Conservation (phyloP, 805 yeast species). For the Yarrowia sp. region DNA sequence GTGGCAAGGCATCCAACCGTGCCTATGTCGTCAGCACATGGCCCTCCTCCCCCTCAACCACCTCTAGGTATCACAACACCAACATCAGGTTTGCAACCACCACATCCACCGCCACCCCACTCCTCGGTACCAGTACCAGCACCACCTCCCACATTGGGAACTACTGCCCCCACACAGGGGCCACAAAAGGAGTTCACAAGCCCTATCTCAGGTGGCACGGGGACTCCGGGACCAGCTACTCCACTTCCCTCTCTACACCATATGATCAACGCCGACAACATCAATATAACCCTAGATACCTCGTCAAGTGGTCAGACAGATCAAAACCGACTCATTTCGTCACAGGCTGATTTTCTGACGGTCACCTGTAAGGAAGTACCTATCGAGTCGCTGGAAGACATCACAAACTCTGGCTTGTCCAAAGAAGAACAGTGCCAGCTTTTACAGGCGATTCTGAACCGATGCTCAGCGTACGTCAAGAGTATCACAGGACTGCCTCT, state of each 20-base stretch:
- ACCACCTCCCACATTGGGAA: too few relatives aligned
- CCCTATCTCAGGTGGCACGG: neutral
- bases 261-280: neutral
- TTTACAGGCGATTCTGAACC: neutral
- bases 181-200: too few relatives aligned
- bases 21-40: neutral
- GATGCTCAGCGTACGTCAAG: neutral
- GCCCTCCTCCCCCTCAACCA: too few relatives aligned
- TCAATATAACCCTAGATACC: neutral
- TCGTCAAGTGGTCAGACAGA: neutral
- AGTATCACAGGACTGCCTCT: slow-evolving; percentile 12
- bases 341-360: slow-evolving; percentile 7
- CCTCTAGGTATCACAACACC: too few relatives aligned
- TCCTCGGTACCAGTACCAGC: neutral
- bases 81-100: too few relatives aligned
- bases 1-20: neutral
- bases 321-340: neutral
- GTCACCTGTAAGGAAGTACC: slow-evolving; percentile 18
- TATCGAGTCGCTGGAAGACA: neutral
- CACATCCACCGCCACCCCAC: too few relatives aligned
- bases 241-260: neutral
- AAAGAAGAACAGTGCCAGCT: slow-evolving; percentile 14
- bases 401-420: slow-evolving; percentile 1
- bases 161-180: too few relatives aligned
- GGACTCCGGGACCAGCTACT: neutral